Conservation (phyloP, 2,329 filamentous ascomycete genomes). For the Colletotrichum melonis region DNA sequence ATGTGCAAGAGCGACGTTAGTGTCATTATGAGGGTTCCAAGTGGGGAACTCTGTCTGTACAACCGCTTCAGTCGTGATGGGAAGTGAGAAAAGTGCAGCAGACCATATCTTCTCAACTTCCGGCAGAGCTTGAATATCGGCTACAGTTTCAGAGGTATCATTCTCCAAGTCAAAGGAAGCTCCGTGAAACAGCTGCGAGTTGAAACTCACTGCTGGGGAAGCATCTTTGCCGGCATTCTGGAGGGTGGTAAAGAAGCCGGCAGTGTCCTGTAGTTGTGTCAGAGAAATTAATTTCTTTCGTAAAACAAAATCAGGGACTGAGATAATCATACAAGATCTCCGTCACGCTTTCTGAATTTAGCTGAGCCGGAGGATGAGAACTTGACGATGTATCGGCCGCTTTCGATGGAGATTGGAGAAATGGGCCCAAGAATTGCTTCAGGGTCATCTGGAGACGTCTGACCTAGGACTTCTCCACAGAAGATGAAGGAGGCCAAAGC, state of each 20-base stretch:
- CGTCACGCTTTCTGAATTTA: too few relatives aligned
- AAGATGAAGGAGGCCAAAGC: too few relatives aligned
- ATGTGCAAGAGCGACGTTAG: slow-evolving; percentile 7
- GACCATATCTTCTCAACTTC: slow-evolving; percentile 6
- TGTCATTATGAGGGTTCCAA: slow-evolving; percentile 23
- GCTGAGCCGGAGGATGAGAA: too few relatives aligned
- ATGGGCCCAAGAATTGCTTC: too few relatives aligned
- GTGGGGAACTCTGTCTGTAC: background rate
- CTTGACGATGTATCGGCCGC: too few relatives aligned
- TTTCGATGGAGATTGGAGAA: too few relatives aligned
- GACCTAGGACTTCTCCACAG: too few relatives aligned
- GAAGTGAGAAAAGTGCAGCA: too few relatives aligned
- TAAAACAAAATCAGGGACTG: too few relatives aligned
- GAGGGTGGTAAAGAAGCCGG: slow-evolving; percentile 17
- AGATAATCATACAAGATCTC: too few relatives aligned
- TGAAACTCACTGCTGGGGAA: slow-evolving; percentile 26
- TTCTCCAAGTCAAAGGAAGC: slow-evolving; percentile 30
- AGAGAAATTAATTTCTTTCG: too few relatives aligned
- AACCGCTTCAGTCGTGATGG: background rate
- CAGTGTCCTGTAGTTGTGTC: slow-evolving; percentile 5
- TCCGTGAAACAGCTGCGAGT: slow-evolving; percentile 28
- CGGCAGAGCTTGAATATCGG: slow-evolving; percentile 8
- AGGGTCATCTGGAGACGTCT: too few relatives aligned
- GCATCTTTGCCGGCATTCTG: slow-evolving; percentile 3
- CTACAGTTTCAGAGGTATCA: slow-evolving; percentile 4